Evolutionary conservation across 495 filamentous ascomycete genomes (phyloP), one percentile per base, ranked within the genome.

Genomic region (Penicillium ucsense): DNA sequence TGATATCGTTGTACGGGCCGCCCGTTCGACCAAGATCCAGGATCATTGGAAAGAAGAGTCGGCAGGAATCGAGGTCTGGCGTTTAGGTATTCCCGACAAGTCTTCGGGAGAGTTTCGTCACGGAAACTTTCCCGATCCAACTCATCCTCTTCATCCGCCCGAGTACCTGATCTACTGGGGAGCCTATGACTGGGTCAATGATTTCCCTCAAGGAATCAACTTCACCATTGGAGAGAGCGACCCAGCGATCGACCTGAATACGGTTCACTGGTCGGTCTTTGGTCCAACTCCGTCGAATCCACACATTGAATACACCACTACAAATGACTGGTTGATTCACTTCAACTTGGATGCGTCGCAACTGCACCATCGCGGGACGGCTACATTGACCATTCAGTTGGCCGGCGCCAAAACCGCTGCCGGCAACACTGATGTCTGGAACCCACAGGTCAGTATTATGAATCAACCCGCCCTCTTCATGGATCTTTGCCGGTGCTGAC

Each of bases 111-210:
- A 81, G 48, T 82, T 73, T 50, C 63, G 62, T 11, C 77, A 74
- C 50, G 77, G 76, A n/a, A 52, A 66, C 41, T 63, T 61, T 6
- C 64, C 52, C 1, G 71, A 74, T 31, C 41, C 46, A 0, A 67
- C 68, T 7, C 70, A 72, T 31, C 72, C 76, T 3, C 52, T 74
- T 3, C 63, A 70, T 11, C 75, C 73, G 1, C 67, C 59, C 1
- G 65, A 81, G 49, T 68, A 78, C 53, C 63, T 67, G n/a, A 68
- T 76, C 50, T 80, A 76, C 60, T 80, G 71, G 74, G 77, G 59
- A 1, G 64, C 64, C 2, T 78, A 79, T 51, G 74, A 80, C 53
- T 81, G 74, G 65, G 62, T 65, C 0, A 50, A 45, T 2, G 75
- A 82, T 37, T 79, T 78, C 54, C 77, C 76, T 0, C 34, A 66